phyloP scores from a whole-genome alignment of 2,329 filamentous ascomycete species.

The Apiospora aurea region DNA sequence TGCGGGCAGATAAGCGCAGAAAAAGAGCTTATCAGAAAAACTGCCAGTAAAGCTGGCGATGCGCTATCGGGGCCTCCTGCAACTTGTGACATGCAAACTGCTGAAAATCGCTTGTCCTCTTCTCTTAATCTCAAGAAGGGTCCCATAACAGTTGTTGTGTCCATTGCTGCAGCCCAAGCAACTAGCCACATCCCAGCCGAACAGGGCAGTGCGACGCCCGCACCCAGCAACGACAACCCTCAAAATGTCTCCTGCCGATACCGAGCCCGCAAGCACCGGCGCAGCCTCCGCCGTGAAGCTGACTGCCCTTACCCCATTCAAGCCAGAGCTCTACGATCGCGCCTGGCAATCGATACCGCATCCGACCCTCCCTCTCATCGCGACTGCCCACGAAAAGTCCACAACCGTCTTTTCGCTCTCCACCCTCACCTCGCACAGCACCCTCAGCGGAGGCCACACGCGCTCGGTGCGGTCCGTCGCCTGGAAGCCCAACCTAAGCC shows the following conservation, averaged over 20 bases:
- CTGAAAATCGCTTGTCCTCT: not conserved
- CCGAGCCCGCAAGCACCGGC: constrained; percentile 20
- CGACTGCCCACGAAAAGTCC: constrained; percentile 86
- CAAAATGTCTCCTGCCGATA: constrained; percentile 16
- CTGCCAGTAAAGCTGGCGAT: not conserved
- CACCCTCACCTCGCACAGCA: constrained; percentile 79
- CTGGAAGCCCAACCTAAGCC: constrained; percentile 80
- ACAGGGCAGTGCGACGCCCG: not conserved
- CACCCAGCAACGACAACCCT: not conserved
- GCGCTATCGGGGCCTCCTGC: constrained; percentile 11
- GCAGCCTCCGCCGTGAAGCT: constrained; percentile 38
- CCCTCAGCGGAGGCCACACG: constrained; percentile 86
- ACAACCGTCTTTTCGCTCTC: constrained; percentile 89
- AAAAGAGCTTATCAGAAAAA: constrained; percentile 23
- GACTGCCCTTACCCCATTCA: constrained; percentile 56
- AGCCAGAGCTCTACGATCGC: constrained; percentile 69
- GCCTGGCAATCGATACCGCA: constrained; percentile 89
- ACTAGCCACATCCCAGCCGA: not conserved
- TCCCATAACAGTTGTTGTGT: not conserved
- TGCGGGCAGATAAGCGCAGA: constrained; percentile 25
- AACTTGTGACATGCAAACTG: not conserved
- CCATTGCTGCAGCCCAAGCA: not conserved
- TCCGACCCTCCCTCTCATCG: constrained; percentile 84
- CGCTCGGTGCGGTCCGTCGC: constrained; percentile 84
- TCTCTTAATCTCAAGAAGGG: too few relatives aligned